Evolutionary conservation across 2,329 filamentous ascomycete species (phyloP).

Genomic region (Exutisphaerella laricina): DNA sequence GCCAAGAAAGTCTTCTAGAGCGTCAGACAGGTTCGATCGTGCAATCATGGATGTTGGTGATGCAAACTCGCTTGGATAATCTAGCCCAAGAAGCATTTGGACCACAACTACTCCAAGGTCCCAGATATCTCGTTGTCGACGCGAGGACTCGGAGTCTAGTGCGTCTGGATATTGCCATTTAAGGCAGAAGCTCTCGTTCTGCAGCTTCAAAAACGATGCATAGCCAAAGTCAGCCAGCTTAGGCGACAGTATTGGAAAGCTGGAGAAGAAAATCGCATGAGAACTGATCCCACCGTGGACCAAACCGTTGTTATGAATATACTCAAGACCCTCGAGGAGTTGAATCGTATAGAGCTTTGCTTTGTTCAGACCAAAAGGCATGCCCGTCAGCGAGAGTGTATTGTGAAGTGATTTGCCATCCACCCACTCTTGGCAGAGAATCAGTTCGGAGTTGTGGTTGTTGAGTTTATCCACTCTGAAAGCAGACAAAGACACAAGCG

Average conservation of each 20-base stretch:
- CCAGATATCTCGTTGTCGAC: constrained; percentile 88
- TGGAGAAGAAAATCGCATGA: constrained; percentile 21
- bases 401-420: constrained; percentile 13
- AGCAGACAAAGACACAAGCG: constrained; percentile 72
- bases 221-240: constrained; percentile 72
- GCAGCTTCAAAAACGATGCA: constrained; percentile 57
- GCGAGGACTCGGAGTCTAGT: constrained; percentile 6
- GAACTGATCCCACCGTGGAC: constrained; percentile 51
- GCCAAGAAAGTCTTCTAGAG: constrained; percentile 71
- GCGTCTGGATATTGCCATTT: constrained; percentile 21
- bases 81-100: constrained; percentile 88
- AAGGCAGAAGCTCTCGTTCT: constrained; percentile 10
- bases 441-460: constrained; percentile 18
- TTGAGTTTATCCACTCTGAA: constrained; percentile 38
- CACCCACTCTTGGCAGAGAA: constrained; percentile 27
- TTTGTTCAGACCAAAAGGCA: constrained; percentile 39
- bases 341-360: constrained; percentile 88
- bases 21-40: constrained; percentile 63
- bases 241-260: constrained; percentile 36
- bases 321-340: constrained; percentile 80
- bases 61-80: constrained; percentile 68
- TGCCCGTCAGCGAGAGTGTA: background rate
- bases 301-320: constrained; percentile 77
- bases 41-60: constrained; percentile 71
- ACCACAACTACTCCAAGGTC: constrained; percentile 85